Conservation (phyloP, 2,329 filamentous ascomycete genomes). For the Sarocladiaceae sp. region DNA sequence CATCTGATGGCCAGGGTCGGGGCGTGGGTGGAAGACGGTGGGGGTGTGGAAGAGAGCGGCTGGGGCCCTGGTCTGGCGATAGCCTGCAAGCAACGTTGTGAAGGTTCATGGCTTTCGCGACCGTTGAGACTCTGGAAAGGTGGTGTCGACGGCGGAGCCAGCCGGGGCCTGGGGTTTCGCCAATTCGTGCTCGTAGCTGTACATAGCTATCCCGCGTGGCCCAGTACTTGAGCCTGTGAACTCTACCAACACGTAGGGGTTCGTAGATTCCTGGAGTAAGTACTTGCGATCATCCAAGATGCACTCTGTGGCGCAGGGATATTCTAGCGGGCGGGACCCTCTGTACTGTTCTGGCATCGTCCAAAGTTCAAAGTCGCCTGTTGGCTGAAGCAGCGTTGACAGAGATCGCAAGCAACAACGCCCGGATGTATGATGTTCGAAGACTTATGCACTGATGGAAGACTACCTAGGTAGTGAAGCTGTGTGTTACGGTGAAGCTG, state of each 20-base stretch:
- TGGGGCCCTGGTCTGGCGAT: constrained; percentile 1
- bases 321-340: not conserved
- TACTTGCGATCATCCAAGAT: not conserved
- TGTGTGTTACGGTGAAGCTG: not conserved
- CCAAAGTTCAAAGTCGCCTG: too few species aligned
- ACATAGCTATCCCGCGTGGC: not conserved
- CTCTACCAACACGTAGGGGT: too few species aligned
- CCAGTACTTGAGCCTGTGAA: too few species aligned
- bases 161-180: not conserved
- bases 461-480: too few species aligned
- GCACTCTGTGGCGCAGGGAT: not conserved
- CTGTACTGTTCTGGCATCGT: constrained; percentile 1
- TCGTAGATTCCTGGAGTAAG: not conserved
- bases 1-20: constrained; percentile 7
- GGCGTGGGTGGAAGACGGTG: not conserved
- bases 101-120: constrained; percentile 4
- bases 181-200: too few species aligned
- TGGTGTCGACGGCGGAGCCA: constrained; percentile 6
- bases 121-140: constrained; percentile 6
- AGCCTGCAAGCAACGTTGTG: constrained; percentile 6
- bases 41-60: not conserved
- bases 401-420: too few species aligned
- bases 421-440: too few species aligned
- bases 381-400: too few species aligned
- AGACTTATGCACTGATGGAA: too few species aligned